Evolutionary conservation across 2,329 filamentous ascomycete genomes (phyloP).

Genomic region (Colletotrichum abscissum): DNA sequence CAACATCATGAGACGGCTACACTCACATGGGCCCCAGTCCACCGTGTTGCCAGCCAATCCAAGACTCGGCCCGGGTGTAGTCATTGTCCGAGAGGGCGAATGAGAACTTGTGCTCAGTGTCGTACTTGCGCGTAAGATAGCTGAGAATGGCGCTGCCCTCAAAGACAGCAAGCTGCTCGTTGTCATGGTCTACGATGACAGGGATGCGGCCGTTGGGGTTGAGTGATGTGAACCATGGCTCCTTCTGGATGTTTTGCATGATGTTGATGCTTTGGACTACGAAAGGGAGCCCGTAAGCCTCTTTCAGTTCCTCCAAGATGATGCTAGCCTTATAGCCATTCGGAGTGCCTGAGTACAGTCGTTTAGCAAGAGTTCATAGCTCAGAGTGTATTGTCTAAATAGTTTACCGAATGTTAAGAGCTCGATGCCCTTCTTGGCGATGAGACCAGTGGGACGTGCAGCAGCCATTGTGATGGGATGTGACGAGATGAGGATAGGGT

Average conservation of each 20-base stretch:
- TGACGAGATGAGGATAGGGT: neutral
- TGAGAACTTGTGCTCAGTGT: conserved; percentile 61
- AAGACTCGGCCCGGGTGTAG: conserved; percentile 51
- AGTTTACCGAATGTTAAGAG: conserved; percentile 62
- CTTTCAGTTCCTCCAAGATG: conserved; percentile 74
- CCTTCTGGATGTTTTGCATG: conserved; percentile 71
- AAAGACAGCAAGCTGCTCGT: conserved; percentile 72
- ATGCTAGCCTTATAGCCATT: conserved; percentile 70
- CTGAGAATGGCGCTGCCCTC: conserved; percentile 80
- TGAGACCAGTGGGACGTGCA: conserved; percentile 59
- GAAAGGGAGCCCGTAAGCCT: conserved; percentile 69
- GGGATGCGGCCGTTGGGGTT: conserved; percentile 75
- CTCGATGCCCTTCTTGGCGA: conserved; percentile 73
- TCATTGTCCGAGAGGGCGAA: conserved; percentile 52
- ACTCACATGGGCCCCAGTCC: conserved; percentile 72
- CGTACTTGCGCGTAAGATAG: conserved; percentile 80
- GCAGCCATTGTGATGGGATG: conserved; percentile 1
- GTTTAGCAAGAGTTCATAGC: conserved; percentile 21
- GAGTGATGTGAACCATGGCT: conserved; percentile 72
- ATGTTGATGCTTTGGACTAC: conserved; percentile 68
- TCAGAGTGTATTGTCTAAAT: conserved; percentile 43
- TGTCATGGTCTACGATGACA: conserved; percentile 74
- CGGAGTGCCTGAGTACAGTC: conserved; percentile 53
- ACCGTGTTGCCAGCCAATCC: conserved; percentile 80
- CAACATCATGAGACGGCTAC: too few relatives aligned